A percentile compares a stretch with the other conserved stretches of the same genome.
Evolutionary conservation across 768 basidiomycete species (phyloP).

Genomic region (Suillus decipiens): DNA sequence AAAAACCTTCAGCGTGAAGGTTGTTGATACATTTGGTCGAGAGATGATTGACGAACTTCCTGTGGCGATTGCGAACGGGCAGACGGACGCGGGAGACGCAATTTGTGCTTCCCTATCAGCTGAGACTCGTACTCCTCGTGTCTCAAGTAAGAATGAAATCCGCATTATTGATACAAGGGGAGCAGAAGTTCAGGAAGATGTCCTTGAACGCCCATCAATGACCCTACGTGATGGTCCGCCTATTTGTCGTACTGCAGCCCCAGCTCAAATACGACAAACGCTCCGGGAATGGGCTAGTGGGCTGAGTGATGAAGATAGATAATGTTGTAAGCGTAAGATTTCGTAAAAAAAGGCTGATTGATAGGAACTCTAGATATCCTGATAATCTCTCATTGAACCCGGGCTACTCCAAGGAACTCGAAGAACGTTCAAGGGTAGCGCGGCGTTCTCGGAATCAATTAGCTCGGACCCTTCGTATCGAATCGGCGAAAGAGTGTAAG

Average conservation of each 20-base stretch:
- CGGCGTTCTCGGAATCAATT: constrained; percentile 51
- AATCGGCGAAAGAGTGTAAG: constrained; percentile 38
- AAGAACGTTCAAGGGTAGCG: constrained; percentile 53
- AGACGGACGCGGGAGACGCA: constrained; percentile 22
- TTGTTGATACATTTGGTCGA: constrained; percentile 72
- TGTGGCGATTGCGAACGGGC: constrained; percentile 12
- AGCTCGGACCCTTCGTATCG: constrained; percentile 41
- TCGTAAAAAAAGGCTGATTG: not conserved
- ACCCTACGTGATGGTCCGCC: constrained; percentile 20
- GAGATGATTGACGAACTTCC: constrained; percentile 34
- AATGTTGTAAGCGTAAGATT: constrained; percentile 15
- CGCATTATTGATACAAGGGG: constrained; percentile 74
- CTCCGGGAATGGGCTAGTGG: constrained; percentile 57
- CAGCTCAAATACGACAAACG: constrained; percentile 57
- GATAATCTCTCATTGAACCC: constrained; percentile 41
- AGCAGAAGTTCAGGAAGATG: constrained; percentile 47
- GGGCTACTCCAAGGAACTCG: constrained; percentile 49
- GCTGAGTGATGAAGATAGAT: constrained; percentile 63
- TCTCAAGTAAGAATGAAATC: constrained; percentile 42
- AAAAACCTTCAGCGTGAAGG: constrained; percentile 54
- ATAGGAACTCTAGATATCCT: constrained; percentile 34
- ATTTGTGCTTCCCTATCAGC: constrained; percentile 13
- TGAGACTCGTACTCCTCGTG: constrained; percentile 21
- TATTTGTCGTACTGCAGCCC: constrained; percentile 47
- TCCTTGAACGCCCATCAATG: constrained; percentile 21